Conservation (phyloP, 345 rosid species). For the Cardiospermum halicacabum region DNA sequence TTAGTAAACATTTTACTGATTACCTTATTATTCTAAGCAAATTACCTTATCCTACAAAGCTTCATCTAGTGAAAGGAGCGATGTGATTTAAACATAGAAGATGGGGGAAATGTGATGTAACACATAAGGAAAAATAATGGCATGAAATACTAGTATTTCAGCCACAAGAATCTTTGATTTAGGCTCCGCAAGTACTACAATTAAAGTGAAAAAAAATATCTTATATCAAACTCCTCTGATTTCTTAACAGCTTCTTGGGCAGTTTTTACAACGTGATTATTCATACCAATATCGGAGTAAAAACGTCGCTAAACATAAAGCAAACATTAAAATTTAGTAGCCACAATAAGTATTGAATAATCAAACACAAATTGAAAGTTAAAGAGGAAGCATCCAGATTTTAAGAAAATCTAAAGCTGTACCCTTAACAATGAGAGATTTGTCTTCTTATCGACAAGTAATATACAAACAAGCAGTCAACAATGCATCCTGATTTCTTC, state of each 20-base stretch:
- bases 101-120: no score
- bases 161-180: not conserved
- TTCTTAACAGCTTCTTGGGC: conserved; percentile 94
- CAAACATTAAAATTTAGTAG: conserved; percentile 10
- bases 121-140: no score
- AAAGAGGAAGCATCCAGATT: conserved; percentile 54
- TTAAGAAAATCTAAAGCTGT: conserved; percentile 56
- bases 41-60: no score
- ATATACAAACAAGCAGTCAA: conserved; percentile 98
- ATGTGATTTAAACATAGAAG: no score
- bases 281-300: conserved; percentile 96
- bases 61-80: not conserved
- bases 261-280: conserved; percentile 89
- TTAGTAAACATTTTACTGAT: not conserved
- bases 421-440: conserved; percentile 99
- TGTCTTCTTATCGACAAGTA: conserved; percentile 97
- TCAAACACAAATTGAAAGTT: conserved; percentile 45
- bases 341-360: not conserved
- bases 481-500: conserved; percentile 98
- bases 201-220: conserved; percentile 37
- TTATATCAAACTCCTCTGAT: conserved; percentile 94
- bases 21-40: no score
- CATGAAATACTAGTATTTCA: not conserved
- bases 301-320: conserved; percentile 72
- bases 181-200: not conserved